A percentile compares a stretch with the other conserved stretches of the same genome.
phyloP scores from a whole-genome alignment of 1,284 basidiomycete species.

The Ceratobasidium sp. region DNA sequence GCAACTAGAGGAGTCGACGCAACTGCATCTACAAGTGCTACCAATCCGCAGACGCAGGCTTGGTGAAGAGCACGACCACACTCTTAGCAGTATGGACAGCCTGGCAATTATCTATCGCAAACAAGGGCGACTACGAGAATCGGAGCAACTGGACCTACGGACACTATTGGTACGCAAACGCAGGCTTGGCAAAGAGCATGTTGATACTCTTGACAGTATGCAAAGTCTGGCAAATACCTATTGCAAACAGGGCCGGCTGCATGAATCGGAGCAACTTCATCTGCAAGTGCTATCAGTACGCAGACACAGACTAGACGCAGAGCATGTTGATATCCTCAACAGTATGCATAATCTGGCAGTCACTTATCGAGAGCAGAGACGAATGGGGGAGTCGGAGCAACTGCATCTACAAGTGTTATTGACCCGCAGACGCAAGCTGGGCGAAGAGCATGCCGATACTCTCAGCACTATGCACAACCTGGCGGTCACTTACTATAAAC shows the following conservation, averaged over 20 bases:
- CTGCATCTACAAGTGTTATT: too few relatives aligned
- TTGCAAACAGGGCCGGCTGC: background rate
- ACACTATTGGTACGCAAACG: background rate
- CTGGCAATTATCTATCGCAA: background rate
- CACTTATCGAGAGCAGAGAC: background rate
- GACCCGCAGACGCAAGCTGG: background rate
- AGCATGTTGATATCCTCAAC: background rate
- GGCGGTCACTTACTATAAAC: background rate
- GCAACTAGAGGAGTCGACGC: background rate
- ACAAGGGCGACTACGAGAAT: background rate
- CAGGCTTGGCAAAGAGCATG: background rate
- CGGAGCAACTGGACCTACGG: background rate
- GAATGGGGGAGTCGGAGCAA: background rate
- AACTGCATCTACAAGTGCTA: background rate
- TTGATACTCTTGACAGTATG: background rate
- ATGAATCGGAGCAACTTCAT: background rate
- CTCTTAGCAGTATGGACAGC: background rate
- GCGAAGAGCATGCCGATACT: background rate
- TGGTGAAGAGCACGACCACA: background rate
- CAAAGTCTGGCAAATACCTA: background rate
- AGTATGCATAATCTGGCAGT: background rate
- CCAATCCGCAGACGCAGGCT: background rate
- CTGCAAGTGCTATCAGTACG: background rate
- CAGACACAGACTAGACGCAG: too few relatives aligned
- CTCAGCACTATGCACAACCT: constrained; percentile 1